Base-by-base conservation (phyloP, 2,329 filamentous ascomycete genomes). In the Fusarium drepaniforme region DNA sequence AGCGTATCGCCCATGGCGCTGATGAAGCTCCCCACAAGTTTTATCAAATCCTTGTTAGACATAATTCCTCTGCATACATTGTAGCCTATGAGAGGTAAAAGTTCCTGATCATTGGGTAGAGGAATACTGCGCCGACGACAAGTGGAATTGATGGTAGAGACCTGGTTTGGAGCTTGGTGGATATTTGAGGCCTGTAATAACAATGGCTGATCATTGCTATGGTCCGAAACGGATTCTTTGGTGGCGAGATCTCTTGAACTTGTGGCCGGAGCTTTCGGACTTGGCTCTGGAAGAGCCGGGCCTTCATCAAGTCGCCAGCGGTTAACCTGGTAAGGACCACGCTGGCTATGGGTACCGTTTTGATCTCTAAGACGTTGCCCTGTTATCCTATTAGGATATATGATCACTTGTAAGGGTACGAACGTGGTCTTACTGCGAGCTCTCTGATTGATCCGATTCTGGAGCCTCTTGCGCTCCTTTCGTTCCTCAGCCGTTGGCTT, bases 381-480 rank as follows among this genome's bases (percentile, higher is more conserved):
- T 59, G 37, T n/a, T 15, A 4, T 40, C 12, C 4, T n/a, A 28
- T 59, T n/a, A 59, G 37, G 6, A 2, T 8, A 15, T 3, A 38
- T 18, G 18, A 21, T 40, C 23, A 1, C 21, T n/a, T 42, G 1
- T 18, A 42, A 25, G 37, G 16, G 18, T 58, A 16, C 5, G 11
- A 2, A 18, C 15, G 44, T 12, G 4, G 18, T 12, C 61, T 65
- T 68, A 76, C 75, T 69, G n/a, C 66, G 67, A 5, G 67, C 72
- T 65, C 74, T 67, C 23, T 77, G 74, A 15, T 75, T 75, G 12
- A 66, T 13, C 7, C 74, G 66, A 53, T 75, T 76, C 37, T 76
- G 69, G 1, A 46, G 8, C n/a, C 49, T 53, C 37, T 76, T 73
- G 2, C 63, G 66, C 0, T 74, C 64, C 33, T 66, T 67, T 18